Base-by-base conservation (phyloP, 164 flowering plant genomes). In the Stephania cephalantha region DNA sequence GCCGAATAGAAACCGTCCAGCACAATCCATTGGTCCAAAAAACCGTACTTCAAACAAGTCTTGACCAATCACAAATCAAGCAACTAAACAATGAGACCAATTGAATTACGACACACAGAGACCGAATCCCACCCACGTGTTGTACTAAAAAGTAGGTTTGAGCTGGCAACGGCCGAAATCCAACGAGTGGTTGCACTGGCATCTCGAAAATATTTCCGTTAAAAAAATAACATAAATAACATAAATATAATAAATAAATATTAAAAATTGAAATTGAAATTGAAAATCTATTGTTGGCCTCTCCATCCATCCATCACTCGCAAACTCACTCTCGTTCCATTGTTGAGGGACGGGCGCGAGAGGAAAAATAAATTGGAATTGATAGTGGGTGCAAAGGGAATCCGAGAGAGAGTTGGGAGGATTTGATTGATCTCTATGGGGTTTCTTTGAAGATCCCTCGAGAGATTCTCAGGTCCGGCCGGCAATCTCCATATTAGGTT, bases 91-190 rank as follows among this genome's bases (percentile, higher is more conserved):
- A 25, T 25, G 25, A 25, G 6, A 18, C 4, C 64, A 58, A 61
- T 61, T 61, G 4, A 35, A 2, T 18, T 61, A 25, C 22, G 20
- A n/a, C 20, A n/a, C 9, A 20, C 22, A 1, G 25, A 4, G 29
- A 61, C 20, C n/a, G 66, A 61, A 61, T 18, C 18, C 5, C n/a
- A 61, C 25, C 22, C 1, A 7, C 5, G 25, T 2, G 66, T 18
- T 20, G 9, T 5, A 61, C 25, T 18, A 2, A 61, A 61, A 61
- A 6, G 66, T n/a, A 4, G 9, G 1, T 61, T 17, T 18, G 66
- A n/a, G 66, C 66, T 61, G 66, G 66, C 66, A 61, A 20, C 20
- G n/a, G 66, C 66, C 66, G 22, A 20, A 61, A 61, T 61, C 66
- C 29, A 61, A 61, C 66, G 66, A 61, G 66, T 1, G 66, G 66